Evolutionary conservation across 2,329 filamentous ascomycete genomes (phyloP), one percentile per base, ranked within the genome.

Genomic region (Trichophyton verrucosum): DNA sequence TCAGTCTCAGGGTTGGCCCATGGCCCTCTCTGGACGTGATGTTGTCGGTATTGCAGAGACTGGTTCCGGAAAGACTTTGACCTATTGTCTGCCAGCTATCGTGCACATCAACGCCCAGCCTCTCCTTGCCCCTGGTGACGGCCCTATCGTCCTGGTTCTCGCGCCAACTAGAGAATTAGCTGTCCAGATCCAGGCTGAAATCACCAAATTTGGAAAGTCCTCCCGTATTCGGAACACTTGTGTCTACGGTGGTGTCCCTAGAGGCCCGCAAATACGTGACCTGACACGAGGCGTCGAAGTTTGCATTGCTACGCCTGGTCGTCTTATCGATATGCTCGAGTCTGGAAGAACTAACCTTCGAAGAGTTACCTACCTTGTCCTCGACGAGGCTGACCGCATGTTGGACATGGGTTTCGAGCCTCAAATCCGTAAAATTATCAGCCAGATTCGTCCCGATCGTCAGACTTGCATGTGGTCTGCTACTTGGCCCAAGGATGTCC

Each of bases 331-430:
- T 71, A 96, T 97, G 90, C 84, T 99, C 36, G 94, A 97, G 78
- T 89, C 90, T 67, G 92, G 91, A 76, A 95, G 95, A 82, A 99
- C 94, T 70, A 97, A 99, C 80, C 85, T 99, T 65, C 92, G 92
- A 67, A 91, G 94, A 75, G 91, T 97, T 64, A 99, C 94, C 61
- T 99, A 99, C 79, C 82, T 99, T 61, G 94, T 97, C 67, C 91
- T 99, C 65, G 94, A 99, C 71, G 94, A 99, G 81, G 94, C 94
- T 74, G 94, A 99, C 79, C 92, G 94, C 72, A 99, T 99, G 94
- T 82, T 99, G 74, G 94, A 99, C 80, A 99, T 99, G 94, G 94
- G 94, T 85, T 97, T 99, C 78, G 94, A 99, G 80, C 94, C 94
- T 67, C 94, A 97, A 76, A 97, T 99, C 71, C 90, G 94, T 80